Evolutionary conservation across 345 rosid species (phyloP), one percentile per base, ranked within the genome.

Genomic region (Cochlearia excelsa): DNA sequence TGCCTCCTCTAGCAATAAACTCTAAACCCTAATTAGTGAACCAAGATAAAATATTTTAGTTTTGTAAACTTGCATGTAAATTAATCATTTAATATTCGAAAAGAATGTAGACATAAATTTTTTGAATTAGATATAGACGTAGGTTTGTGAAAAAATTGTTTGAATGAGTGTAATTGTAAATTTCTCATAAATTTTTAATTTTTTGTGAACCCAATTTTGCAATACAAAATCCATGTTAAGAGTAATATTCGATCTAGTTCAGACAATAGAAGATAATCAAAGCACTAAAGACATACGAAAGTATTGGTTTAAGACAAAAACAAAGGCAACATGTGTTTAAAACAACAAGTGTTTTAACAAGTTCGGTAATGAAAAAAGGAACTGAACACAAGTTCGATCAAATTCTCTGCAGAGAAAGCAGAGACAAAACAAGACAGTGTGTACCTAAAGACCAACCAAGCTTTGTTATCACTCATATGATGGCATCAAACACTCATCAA

Each of bases 401-500:
- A 50, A 58, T 48, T 49, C 45, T 66, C 26, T 4, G 45, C 43
- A 57, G 44, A 33, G 3, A 33, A 41, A 59, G n/a, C 42, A 59
- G 26, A 37, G 11, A 35, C 54, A 16, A 68, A 51, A 9, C 28
- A 33, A 40, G 40, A 54, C 39, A 55, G 42, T 40, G 42, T 40
- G 59, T 42, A 55, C 23, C 44, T 9, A 8, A 10, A 54, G 57
- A 55, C 11, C 8, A 61, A 16, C 23, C 46, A 16, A 43, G 26
- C 11, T 41, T 46, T 65, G 45, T 53, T 37, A 46, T 79, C 82
- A 85, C 49, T 66, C 82, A 69, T 59, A 78, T 5, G 94, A 74
- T 51, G 90, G 87, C 59, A 82, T 76, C 69, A 94, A 56, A 63
- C 96, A 90, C 67, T 85, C 96, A 43, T 90, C 93, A 7, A 94